A percentile compares a stretch with the other conserved stretches of the same genome.
These are phyloP conservation scores for Penicillium sp. DNA, from an alignment of 2,329 filamentous ascomycete species.

Conservation along the genomic window DNA sequence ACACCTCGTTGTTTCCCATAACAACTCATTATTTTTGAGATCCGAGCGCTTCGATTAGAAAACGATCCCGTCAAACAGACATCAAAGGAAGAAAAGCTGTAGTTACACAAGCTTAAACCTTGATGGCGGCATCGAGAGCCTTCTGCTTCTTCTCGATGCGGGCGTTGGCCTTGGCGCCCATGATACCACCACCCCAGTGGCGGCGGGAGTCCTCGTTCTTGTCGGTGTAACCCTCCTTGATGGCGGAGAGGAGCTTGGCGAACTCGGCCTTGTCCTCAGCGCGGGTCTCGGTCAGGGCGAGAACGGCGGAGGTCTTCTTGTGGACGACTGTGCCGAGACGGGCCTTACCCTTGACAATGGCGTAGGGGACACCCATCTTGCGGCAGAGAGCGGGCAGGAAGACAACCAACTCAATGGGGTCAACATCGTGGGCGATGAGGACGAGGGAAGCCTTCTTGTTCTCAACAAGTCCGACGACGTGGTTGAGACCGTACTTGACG, in stretches of 20 bases:
- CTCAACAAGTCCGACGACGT: slow-evolving; percentile 95
- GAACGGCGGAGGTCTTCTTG: slow-evolving; percentile 99
- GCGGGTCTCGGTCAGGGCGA: slow-evolving; percentile 94
- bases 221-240: slow-evolving; percentile 98
- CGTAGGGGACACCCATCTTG: slow-evolving; percentile 99
- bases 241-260: slow-evolving; percentile 88
- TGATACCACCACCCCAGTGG: slow-evolving; percentile 99
- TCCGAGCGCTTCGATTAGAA: slow-evolving; percentile 22
- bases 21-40: slow-evolving; percentile 22
- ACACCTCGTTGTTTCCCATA: slow-evolving; percentile 25
- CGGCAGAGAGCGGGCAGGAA: slow-evolving; percentile 98
- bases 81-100: slow-evolving; percentile 14
- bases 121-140: slow-evolving; percentile 90
- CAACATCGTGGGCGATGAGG: slow-evolving; percentile 98
- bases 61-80: slow-evolving; percentile 29
- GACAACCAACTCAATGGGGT: slow-evolving; percentile 98
- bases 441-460: slow-evolving; percentile 99
- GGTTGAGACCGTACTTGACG: slow-evolving; percentile 99
- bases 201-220: slow-evolving; percentile 88
- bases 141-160: slow-evolving; percentile 84
- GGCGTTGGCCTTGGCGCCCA: slow-evolving; percentile 89
- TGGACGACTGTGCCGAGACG: slow-evolving; percentile 97
- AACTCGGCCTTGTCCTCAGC: slow-evolving; percentile 98
- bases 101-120: slow-evolving; percentile 69
- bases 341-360: slow-evolving; percentile 99